These are phyloP conservation scores for Neurospora africana DNA, from an alignment of 495 filamentous ascomycete species.

Conservation along the genomic window DNA sequence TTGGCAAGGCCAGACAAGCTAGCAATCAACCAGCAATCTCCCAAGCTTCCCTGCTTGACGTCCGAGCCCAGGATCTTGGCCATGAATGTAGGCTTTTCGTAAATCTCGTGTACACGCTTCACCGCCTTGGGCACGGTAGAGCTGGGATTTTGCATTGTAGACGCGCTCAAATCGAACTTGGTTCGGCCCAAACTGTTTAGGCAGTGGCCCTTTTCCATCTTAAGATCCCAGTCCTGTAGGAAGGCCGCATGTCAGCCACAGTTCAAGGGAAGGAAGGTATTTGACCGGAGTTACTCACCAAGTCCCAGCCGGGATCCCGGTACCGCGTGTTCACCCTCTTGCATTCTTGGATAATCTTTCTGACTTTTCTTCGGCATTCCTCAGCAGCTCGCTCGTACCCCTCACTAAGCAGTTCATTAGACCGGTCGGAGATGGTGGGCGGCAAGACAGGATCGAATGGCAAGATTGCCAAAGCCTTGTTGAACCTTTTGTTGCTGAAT, in stretches of 20 bases:
- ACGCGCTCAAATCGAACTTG: constrained; percentile 32
- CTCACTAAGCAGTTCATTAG: constrained; percentile 38
- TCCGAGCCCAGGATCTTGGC: constrained; percentile 66
- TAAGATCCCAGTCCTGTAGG: constrained; percentile 40
- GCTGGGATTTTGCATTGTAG: constrained; percentile 27
- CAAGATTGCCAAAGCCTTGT: constrained; percentile 36
- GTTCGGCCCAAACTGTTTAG: constrained; percentile 35
- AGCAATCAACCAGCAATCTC: constrained; percentile 91
- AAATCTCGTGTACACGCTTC: constrained; percentile 74
- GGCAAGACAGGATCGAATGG: constrained; percentile 39
- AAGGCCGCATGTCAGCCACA: constrained; percentile 9
- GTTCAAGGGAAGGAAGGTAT: neutral
- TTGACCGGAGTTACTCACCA: constrained; percentile 30
- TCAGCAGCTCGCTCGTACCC: constrained; percentile 67
- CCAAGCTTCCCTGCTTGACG: constrained; percentile 68
- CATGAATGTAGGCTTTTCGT: constrained; percentile 77
- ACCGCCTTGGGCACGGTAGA: constrained; percentile 48
- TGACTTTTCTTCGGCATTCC: constrained; percentile 69
- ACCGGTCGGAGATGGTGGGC: constrained; percentile 32
- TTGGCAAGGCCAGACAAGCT: constrained; percentile 78
- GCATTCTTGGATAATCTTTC: constrained; percentile 79
- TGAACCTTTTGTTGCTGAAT: constrained; percentile 54
- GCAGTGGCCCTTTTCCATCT: constrained; percentile 36
- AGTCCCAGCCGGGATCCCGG: constrained; percentile 79
- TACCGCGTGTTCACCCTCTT: constrained; percentile 81